phyloP scores from a whole-genome alignment of 192 early-diverging fungal genomes.

The Powellomyces hirtus region DNA sequence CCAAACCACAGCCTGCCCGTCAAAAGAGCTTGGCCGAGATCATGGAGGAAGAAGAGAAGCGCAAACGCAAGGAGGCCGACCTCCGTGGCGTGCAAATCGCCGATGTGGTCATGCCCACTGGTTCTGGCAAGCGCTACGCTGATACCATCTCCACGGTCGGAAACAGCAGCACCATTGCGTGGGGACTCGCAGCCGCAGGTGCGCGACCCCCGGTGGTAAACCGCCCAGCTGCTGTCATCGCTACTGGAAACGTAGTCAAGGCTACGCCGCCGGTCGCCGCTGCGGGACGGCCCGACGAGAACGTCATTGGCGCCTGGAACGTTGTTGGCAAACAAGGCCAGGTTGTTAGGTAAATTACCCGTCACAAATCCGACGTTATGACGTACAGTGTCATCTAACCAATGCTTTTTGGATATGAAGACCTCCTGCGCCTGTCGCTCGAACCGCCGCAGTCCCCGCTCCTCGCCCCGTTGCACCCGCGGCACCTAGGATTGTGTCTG shows the following conservation, averaged over 20 bases:
- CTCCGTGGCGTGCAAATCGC: conserved; percentile 11
- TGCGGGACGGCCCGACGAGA: conserved; percentile 5
- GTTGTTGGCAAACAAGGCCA: conserved; percentile 47
- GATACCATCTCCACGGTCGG: conserved; percentile 23
- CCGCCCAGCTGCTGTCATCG: conserved; percentile 26
- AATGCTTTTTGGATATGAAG: not conserved
- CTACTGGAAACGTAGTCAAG: conserved; percentile 31
- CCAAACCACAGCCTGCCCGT: conserved; percentile 18
- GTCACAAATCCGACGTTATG: not conserved
- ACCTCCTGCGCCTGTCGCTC: conserved; percentile 11
- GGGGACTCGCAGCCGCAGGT: conserved; percentile 13
- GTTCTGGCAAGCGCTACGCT: conserved; percentile 46
- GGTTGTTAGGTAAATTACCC: conserved; percentile 5
- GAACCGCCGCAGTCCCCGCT: conserved; percentile 4
- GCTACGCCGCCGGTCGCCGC: conserved; percentile 1
- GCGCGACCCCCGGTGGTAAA: conserved; percentile 4
- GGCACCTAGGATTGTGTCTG: not conserved
- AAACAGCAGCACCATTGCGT: not conserved
- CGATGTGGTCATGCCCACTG: conserved; percentile 10
- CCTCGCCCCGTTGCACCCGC: conserved; percentile 13
- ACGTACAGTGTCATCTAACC: not conserved
- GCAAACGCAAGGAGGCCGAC: conserved; percentile 33
- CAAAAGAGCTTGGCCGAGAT: conserved; percentile 45
- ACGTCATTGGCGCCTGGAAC: conserved; percentile 38
- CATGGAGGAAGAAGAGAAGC: conserved; percentile 50